Evolutionary conservation across 2,329 filamentous ascomycete genomes (phyloP).

Genomic region (Lachnellula arida): DNA sequence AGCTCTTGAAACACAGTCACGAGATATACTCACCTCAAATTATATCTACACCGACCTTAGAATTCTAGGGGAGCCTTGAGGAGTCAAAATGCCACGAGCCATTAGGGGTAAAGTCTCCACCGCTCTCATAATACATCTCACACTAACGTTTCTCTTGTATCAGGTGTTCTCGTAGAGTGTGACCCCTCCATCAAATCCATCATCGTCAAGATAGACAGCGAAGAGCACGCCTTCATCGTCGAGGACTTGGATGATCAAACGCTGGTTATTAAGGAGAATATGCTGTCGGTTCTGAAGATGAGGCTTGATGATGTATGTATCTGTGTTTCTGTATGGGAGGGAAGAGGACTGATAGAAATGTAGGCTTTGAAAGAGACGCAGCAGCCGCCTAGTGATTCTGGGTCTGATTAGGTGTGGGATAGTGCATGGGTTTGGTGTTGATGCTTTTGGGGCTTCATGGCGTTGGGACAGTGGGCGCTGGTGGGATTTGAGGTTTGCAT

Average conservation of each 20-base stretch:
- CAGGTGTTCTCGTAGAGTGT: slow-evolving; percentile 72
- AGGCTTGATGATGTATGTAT: slow-evolving; percentile 61
- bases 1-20: background rate
- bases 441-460: background rate
- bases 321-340: background rate
- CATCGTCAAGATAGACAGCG: slow-evolving; percentile 69
- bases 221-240: slow-evolving; percentile 69
- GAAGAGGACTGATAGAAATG: slow-evolving; percentile 6
- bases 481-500: background rate
- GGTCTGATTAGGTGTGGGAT: slow-evolving; percentile 13
- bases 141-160: background rate
- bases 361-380: slow-evolving; percentile 32
- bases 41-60: background rate
- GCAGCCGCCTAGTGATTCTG: slow-evolving; percentile 18
- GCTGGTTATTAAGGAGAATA: slow-evolving; percentile 69
- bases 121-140: background rate
- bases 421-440: background rate
- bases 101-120: background rate
- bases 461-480: background rate
- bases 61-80: background rate
- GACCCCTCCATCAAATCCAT: slow-evolving; percentile 87
- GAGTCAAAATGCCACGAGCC: slow-evolving; percentile 1
- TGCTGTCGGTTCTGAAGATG: slow-evolving; percentile 62
- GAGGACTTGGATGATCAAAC: slow-evolving; percentile 76
- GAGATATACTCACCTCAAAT: background rate